phyloP scores from a whole-genome alignment of 371 early-diverging fungal genomes.

The Sporodiniella umbellata region DNA sequence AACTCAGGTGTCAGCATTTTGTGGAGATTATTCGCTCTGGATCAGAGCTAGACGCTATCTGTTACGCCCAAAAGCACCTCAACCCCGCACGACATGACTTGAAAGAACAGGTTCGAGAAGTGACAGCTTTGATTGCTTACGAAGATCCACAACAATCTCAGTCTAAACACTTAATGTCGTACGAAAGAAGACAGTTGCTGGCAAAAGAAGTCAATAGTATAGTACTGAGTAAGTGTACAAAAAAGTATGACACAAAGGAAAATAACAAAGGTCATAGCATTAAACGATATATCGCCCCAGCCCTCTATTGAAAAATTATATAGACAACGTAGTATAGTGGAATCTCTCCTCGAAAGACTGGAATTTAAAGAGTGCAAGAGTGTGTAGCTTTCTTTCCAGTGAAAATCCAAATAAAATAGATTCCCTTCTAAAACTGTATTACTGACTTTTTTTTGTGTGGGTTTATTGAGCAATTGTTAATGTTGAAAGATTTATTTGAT shows the following conservation, averaged over 20 bases:
- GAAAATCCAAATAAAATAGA: not conserved
- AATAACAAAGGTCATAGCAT: not conserved
- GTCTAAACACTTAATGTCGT: slow-evolving; percentile 25
- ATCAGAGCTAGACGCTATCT: slow-evolving; percentile 29
- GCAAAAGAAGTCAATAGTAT: slow-evolving; percentile 31
- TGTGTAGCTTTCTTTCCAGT: not conserved
- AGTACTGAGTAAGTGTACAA: slow-evolving; percentile 16
- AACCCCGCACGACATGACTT: slow-evolving; percentile 15
- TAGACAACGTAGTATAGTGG: slow-evolving; percentile 8
- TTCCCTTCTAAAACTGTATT: not conserved
- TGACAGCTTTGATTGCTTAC: slow-evolving; percentile 40
- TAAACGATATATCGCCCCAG: not conserved
- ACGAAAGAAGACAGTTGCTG: slow-evolving; percentile 30
- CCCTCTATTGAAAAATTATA: slow-evolving; percentile 15
- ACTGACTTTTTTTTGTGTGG: not conserved
- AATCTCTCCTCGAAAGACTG: slow-evolving; percentile 3
- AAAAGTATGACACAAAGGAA: not conserved
- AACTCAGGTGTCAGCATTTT: slow-evolving; percentile 40
- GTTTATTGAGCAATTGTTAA: not conserved
- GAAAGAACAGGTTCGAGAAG: slow-evolving; percentile 30
- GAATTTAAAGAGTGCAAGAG: not conserved
- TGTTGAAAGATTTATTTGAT: slow-evolving; percentile 8
- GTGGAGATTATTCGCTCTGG: slow-evolving; percentile 30
- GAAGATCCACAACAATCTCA: slow-evolving; percentile 32
- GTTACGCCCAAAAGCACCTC: slow-evolving; percentile 32